Evolutionary conservation across 768 basidiomycete genomes (phyloP).

Genomic region (Naganishia onofrii): DNA sequence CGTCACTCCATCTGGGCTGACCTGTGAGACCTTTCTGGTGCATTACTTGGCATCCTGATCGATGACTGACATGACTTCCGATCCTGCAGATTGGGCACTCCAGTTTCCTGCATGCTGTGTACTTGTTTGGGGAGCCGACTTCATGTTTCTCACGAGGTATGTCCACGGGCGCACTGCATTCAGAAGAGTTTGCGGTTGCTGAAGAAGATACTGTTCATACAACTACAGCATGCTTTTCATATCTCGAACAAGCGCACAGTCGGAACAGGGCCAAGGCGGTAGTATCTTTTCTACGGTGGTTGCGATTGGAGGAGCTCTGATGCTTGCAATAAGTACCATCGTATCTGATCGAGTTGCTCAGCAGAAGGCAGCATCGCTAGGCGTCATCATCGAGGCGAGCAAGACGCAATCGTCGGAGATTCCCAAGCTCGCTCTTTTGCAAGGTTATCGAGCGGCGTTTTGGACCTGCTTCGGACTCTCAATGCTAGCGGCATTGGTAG

Average conservation of each 20-base stretch:
- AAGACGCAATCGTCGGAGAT: background rate
- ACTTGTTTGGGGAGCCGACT: conserved; percentile 9
- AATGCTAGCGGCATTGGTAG: background rate
- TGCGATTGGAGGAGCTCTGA: background rate
- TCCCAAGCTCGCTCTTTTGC: conserved; percentile 4
- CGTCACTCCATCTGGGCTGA: conserved; percentile 3
- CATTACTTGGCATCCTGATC: background rate
- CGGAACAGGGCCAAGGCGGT: conserved; percentile 14
- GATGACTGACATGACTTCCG: background rate
- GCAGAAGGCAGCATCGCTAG: conserved; percentile 4
- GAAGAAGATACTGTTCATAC: background rate
- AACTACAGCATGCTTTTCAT: conserved; percentile 16
- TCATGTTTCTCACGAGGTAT: conserved; percentile 11
- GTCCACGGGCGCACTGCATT: background rate
- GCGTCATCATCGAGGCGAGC: conserved; percentile 8
- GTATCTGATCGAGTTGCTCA: conserved; percentile 5
- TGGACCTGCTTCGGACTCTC: background rate
- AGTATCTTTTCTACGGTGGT: conserved; percentile 1
- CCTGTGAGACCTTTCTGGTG: background rate
- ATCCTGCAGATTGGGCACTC: background rate
- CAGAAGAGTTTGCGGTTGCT: background rate
- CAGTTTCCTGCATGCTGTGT: conserved; percentile 10
- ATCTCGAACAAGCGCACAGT: conserved; percentile 3
- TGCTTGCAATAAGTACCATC: conserved; percentile 12
- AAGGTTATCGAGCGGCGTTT: conserved; percentile 18